These are phyloP conservation scores for Orbilia ellipsospora DNA, from an alignment of 2,329 filamentous ascomycete species.

Conservation along the genomic window DNA sequence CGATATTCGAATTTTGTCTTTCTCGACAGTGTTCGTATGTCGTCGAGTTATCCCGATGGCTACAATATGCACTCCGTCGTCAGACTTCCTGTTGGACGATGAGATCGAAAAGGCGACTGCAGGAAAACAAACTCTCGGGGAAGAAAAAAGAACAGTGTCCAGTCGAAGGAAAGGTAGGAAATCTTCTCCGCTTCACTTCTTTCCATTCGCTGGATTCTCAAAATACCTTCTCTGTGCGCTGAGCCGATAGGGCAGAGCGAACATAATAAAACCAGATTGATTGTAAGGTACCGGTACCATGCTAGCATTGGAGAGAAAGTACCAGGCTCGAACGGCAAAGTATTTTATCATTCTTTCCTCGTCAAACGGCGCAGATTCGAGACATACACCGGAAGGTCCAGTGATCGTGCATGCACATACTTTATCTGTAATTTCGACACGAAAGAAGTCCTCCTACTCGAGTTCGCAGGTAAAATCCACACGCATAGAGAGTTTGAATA, in stretches of 20 bases:
- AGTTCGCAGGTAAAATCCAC: background rate
- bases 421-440: constrained; percentile 17
- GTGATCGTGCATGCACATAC: constrained; percentile 35
- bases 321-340: constrained; percentile 21
- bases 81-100: constrained; percentile 24
- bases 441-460: too few relatives aligned
- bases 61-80: constrained; percentile 14
- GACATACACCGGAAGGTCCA: constrained; percentile 24
- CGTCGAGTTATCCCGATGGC: background rate
- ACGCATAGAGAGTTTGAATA: background rate
- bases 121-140: background rate
- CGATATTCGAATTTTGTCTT: too few relatives aligned
- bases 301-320: background rate
- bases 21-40: background rate
- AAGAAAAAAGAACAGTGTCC: background rate
- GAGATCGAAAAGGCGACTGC: constrained; percentile 17
- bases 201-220: constrained; percentile 23
- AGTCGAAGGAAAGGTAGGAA: background rate
- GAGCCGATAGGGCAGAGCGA: background rate
- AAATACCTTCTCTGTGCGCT: too few relatives aligned
- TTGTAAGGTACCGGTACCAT: constrained; percentile 17
- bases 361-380: constrained; percentile 41
- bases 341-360: constrained; percentile 29
- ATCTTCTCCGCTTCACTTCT: constrained; percentile 27
- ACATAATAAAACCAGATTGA: constrained; percentile 1